Evolutionary conservation across 164 flowering plant genomes (phyloP), one percentile per base, ranked within the genome.

Genomic region (Sedum album): DNA sequence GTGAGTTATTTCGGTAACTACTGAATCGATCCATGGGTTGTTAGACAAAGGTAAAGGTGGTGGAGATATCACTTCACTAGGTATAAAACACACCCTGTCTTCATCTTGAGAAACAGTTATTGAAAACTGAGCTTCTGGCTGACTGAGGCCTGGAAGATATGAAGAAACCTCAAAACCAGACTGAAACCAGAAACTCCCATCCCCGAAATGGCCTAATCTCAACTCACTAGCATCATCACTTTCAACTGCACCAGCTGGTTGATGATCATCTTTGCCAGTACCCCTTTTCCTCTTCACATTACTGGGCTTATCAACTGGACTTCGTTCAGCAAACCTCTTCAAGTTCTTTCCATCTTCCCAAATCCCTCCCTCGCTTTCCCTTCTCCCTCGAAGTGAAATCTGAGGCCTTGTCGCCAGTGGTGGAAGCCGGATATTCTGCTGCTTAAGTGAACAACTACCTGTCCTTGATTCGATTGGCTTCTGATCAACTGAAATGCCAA

Each of bases 321-420:
- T 81, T 69, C 81, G 84, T 60, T 85, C 94, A 0, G 85, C 86
- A 61, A 76, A 79, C 77, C 96, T 83, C 85, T 86, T 93, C 84
- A 84, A 80, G 70, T 82, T 85, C 84, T 79, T 88, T 38, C 83
- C 79, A 60, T 79, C 76, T 69, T 81, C 87, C 96, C 91, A 88
- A 69, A 82, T 80, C 74, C 81, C 85, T 76, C 85, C 60, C 78
- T 81, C 69, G 73, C 69, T 75, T 80, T 75, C 73, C 61, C 80
- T 78, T 18, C 81, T 84, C 60, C 82, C 87, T 57, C 71, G 69
- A 31, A 70, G 60, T 13, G 73, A 63, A 0, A 73, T 18, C 66
- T 73, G 81, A 13, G 73, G 67, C 1, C 80, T 74, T 31, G 86
- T 69, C 5, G 89, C 77, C 31, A 84, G 69, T 7, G 91, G 88